Evolutionary conservation across 169 alveolate genomes (phyloP).

Genomic region (Pseudocohnilembus persalinus): DNA sequence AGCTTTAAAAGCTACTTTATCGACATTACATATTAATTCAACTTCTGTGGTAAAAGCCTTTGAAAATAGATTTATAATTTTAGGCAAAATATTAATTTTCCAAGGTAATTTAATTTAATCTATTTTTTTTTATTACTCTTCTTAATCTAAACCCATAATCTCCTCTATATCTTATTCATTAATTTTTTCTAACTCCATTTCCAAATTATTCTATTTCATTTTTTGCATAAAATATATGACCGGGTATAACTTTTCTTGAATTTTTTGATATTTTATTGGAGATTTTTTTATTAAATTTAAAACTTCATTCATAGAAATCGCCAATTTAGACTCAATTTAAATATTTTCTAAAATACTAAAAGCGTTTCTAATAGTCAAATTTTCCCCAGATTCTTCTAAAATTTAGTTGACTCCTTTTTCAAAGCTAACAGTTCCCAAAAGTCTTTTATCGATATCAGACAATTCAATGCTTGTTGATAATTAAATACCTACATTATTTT

Average conservation of each 20-base stretch:
- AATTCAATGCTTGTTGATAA: not conserved
- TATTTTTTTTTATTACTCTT: no score
- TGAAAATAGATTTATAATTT: not conserved
- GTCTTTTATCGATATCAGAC: not conserved
- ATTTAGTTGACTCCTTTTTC: not conserved
- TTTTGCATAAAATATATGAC: no score
- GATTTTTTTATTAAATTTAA: no score
- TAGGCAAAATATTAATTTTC: not conserved
- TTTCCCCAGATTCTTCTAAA: not conserved
- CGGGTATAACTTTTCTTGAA: not conserved
- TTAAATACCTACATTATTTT: not conserved
- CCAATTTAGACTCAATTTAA: not conserved
- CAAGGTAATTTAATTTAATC: not conserved
- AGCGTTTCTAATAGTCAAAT: not conserved
- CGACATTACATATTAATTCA: not conserved
- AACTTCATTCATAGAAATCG: not conserved
- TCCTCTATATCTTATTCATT: not conserved
- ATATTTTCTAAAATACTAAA: not conserved
- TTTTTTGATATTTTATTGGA: not conserved
- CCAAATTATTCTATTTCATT: not conserved
- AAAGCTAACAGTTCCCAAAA: not conserved
- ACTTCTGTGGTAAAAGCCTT: not conserved
- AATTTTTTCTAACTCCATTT: not conserved
- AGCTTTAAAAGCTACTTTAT: not conserved
- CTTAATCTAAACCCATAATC: no score